Conservation (phyloP, 2,329 filamentous ascomycete species). For the Beauveria australis region DNA sequence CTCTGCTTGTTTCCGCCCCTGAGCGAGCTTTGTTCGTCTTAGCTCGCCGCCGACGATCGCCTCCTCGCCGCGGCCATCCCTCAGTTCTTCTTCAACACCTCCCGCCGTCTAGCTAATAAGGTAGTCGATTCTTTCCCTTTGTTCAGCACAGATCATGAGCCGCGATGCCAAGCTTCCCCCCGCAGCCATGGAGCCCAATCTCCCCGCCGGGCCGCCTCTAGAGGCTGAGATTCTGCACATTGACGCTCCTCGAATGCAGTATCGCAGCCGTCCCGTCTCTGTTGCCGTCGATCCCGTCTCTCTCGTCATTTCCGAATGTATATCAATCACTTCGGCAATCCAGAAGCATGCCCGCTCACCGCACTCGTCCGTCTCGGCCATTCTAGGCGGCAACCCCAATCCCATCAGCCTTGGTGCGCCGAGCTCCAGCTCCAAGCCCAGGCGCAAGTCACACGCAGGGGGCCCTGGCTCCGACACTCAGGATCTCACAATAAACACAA, state of each 20-base stretch:
- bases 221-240: conserved; percentile 11
- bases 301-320: conserved; percentile 96
- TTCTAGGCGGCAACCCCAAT: conserved; percentile 69
- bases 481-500: conserved; percentile 60
- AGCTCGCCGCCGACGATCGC: neutral
- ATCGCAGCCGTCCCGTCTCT: conserved; percentile 55
- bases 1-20: neutral
- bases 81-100: neutral
- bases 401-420: conserved; percentile 45
- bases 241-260: conserved; percentile 43
- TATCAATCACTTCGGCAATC: conserved; percentile 95
- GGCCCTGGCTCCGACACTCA: conserved; percentile 33
- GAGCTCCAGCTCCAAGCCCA: conserved; percentile 31
- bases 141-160: conserved; percentile 22
- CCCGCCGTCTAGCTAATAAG: conserved; percentile 10
- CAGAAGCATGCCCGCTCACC: conserved; percentile 95
- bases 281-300: conserved; percentile 87
- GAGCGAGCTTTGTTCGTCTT: neutral
- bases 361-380: conserved; percentile 92
- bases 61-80: neutral
- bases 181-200: conserved; percentile 18
- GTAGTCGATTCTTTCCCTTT: conserved; percentile 11
- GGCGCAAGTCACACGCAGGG: conserved; percentile 32
- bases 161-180: conserved; percentile 21
- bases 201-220: conserved; percentile 1